Percentiles rank a stretch among this genome's conserved stretches.
Conservation (phyloP, 495 filamentous ascomycete species). For the Aspergillus hancockii region DNA sequence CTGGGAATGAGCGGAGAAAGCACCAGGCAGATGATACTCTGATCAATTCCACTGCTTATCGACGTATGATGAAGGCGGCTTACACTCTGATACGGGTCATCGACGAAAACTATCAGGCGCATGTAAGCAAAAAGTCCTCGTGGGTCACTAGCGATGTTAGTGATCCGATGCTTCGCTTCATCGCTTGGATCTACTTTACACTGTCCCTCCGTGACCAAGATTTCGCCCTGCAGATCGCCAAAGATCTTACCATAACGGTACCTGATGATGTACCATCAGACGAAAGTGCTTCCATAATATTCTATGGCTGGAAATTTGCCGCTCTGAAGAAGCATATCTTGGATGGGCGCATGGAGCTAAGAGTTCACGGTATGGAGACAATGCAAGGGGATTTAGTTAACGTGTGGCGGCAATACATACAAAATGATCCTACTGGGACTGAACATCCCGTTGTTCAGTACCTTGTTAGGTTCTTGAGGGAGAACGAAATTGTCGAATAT, state of each 20-base stretch:
- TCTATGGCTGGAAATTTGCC: constrained; percentile 68
- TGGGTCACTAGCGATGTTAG: constrained; percentile 41
- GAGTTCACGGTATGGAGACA: constrained; percentile 67
- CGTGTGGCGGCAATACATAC: constrained; percentile 57
- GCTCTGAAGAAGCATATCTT: constrained; percentile 69
- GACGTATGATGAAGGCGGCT: constrained; percentile 20
- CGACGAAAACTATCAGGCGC: constrained; percentile 36
- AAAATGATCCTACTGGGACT: constrained; percentile 32
- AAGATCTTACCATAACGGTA: constrained; percentile 42
- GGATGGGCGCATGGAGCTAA: constrained; percentile 86
- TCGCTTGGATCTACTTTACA: constrained; percentile 28
- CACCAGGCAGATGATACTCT: constrained; percentile 19
- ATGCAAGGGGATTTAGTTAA: constrained; percentile 73
- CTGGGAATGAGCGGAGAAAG: constrained; percentile 24
- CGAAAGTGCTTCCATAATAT: constrained; percentile 45
- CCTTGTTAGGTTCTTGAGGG: constrained; percentile 63
- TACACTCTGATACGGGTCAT: constrained; percentile 32
- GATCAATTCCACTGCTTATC: constrained; percentile 17
- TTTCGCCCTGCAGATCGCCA: constrained; percentile 33
- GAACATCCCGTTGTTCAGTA: constrained; percentile 60
- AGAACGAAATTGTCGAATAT: constrained; percentile 74
- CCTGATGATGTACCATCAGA: constrained; percentile 29
- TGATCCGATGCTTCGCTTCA: constrained; percentile 29
- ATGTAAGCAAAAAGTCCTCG: constrained; percentile 41
- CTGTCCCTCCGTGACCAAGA: constrained; percentile 25